Evolutionary conservation across 2,329 filamentous ascomycete genomes (phyloP), one percentile per base, ranked within the genome.

Genomic region (Epichloe glyceriae): DNA sequence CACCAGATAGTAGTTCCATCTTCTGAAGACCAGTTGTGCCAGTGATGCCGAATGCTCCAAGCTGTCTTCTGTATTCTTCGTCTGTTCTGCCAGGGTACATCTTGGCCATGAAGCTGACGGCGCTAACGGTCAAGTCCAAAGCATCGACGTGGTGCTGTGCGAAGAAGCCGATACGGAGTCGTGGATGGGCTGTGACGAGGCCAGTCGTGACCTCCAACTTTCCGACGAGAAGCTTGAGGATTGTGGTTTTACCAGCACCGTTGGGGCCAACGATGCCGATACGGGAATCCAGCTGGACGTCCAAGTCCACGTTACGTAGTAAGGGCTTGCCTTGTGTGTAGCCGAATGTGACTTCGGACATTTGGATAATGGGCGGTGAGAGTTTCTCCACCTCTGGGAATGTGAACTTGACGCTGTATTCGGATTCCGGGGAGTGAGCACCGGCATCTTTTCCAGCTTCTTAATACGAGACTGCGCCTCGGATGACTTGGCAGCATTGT

Each of bases 251-350:
- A 77, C 93, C 93, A 43, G 93, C 93, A 69, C 93, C 93, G 76
- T 98, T 98, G 62, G 93, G 93, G 15, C 93, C 93, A n/a, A 98
- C 91, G 63, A 98, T 98, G 64, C 93, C 93, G 60, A 98, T 98
- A 56, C 93, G 86, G 8, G 91, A 97, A 70, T 98, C 93, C 41
- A 98, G 83, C 68, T 98, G 93, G 15, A 98, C 93, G 65, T 97
- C 91, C 22, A 98, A 77, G 62, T 98, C 93, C 53, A 98, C 87
- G 60, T 95, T 83, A 57, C 72, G 80, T 41, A 98, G 79, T 41
- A 98, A 76, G 22, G 84, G 79, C 12, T 86, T 88, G 64, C 95
- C 89, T 54, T 76, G 72, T 6, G 72, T 79, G 71, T 98, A 98
- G 46, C 91, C 90, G 65, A 98, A 98, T 0, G 82, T 81, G 55